A percentile compares a stretch with the other conserved stretches of the same genome.
phyloP scores from a whole-genome alignment of 768 basidiomycete species.

The Macrolepiota albuminosa region DNA sequence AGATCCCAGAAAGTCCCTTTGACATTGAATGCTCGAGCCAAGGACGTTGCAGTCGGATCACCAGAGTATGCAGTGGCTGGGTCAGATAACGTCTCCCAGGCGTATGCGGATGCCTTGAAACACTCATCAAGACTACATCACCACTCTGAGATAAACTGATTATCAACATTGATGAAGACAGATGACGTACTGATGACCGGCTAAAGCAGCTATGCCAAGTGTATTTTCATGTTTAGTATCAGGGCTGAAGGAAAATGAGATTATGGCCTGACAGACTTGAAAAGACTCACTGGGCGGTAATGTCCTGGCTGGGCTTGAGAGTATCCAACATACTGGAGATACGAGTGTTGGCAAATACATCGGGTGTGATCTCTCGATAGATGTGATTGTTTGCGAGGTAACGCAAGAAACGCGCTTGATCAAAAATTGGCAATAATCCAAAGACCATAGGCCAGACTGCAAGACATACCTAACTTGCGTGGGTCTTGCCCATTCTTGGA shows the following conservation, averaged over 20 bases:
- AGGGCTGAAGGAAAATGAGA: background rate
- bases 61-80: slow-evolving; percentile 19
- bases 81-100: slow-evolving; percentile 27
- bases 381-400: slow-evolving; percentile 34
- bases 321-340: slow-evolving; percentile 30
- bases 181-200: slow-evolving; percentile 18
- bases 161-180: too few relatives aligned
- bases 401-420: slow-evolving; percentile 31
- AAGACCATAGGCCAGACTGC: background rate
- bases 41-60: slow-evolving; percentile 19
- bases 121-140: slow-evolving; percentile 23
- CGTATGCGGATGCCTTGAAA: slow-evolving; percentile 25
- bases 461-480: background rate
- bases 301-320: slow-evolving; percentile 21
- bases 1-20: slow-evolving; percentile 22
- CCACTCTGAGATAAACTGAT: background rate
- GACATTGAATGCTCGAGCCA: slow-evolving; percentile 20
- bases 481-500: background rate
- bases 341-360: slow-evolving; percentile 35
- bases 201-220: slow-evolving; percentile 20
- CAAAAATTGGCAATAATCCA: background rate
- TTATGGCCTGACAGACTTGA: background rate
- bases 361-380: slow-evolving; percentile 30
- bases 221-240: slow-evolving; percentile 12
- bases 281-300: slow-evolving; percentile 22